Base-by-base conservation (phyloP, 1,284 basidiomycete genomes). In the Moesziomyces sp. region DNA sequence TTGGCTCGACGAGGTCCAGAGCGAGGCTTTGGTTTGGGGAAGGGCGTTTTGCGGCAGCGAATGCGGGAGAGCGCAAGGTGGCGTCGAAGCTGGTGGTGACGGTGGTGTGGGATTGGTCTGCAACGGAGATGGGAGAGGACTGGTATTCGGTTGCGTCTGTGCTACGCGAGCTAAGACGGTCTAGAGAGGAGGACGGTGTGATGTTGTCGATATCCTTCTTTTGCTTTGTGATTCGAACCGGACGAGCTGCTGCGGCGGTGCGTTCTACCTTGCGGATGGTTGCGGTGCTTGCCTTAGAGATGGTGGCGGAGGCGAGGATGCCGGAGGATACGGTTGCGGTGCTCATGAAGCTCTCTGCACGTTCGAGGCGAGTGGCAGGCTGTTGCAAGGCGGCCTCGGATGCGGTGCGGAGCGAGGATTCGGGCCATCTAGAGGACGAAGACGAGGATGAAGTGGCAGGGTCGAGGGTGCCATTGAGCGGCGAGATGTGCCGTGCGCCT, bases 311-410 rank as follows among this genome's bases (percentile, higher is more conserved):
- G n/a, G 66, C 42, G 38, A 58, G 38, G 11, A 59, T 47, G 24
- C 56, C 60, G 3, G 59, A 60, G 18, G 62, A 52, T 1, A 42
- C 46, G 6, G 62, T 53, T 9, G 58, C 55, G 43, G 63, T 56
- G 50, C 69, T 72, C 59, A 72, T 55, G 49, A 58, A 52, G 69
- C 69, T 72, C 35, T 72, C 69, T 6, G 63, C 49, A 23, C 69
- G 58, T 45, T 66, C 56, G 13, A 59, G 51, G n/a, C 48, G 43
- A 16, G 42, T 24, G 18, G 52, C 19, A 24, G 46, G 59, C 3
- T 45, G n/a, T 33, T 24, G 16, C 6, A 7, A 5, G 59, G 10
- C 28, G 2, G 57, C 53, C 13, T 30, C 46, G 8, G 50, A 30
- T 14, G 35, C 24, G 4, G 53, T 46, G 48, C 43, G 52, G 16